Percentiles rank a stretch among this genome's conserved stretches.
Evolutionary conservation across 2,329 filamentous ascomycete species (phyloP).

Genomic region (Colletotrichum liaoningense): DNA sequence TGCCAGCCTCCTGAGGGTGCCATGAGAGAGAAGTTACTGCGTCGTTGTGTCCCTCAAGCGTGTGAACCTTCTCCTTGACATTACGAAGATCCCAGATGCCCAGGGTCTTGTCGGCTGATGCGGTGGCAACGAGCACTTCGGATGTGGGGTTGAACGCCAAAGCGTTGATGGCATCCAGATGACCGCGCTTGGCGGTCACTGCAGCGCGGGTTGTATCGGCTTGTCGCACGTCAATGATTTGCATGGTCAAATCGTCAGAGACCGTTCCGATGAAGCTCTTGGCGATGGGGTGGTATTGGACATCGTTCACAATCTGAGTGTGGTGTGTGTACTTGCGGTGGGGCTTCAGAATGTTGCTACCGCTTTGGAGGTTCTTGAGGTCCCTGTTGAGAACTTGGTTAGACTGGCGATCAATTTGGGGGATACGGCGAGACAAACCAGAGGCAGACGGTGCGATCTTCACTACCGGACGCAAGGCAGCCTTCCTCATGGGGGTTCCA

Average conservation of each 20-base stretch:
- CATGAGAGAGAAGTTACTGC: constrained; percentile 92
- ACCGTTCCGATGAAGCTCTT: constrained; percentile 90
- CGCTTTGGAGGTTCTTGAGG: constrained; percentile 78
- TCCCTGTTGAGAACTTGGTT: constrained; percentile 67
- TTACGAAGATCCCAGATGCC: constrained; percentile 96
- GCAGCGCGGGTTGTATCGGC: constrained; percentile 74
- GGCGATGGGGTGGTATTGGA: constrained; percentile 92
- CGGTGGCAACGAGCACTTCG: constrained; percentile 92
- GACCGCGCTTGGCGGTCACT: constrained; percentile 77
- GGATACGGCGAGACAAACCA: constrained; percentile 69
- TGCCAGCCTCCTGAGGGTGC: constrained; percentile 91
- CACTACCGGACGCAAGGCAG: constrained; percentile 87
- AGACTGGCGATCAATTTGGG: neutral
- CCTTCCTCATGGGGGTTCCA: constrained; percentile 91
- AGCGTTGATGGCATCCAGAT: constrained; percentile 95
- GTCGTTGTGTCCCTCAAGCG: constrained; percentile 87
- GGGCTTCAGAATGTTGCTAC: constrained; percentile 77
- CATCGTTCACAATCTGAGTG: constrained; percentile 92
- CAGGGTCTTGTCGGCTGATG: constrained; percentile 94
- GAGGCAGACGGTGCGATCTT: constrained; percentile 90
- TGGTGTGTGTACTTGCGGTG: constrained; percentile 87
- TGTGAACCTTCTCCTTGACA: constrained; percentile 89
- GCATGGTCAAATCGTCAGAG: constrained; percentile 93
- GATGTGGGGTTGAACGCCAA: constrained; percentile 92
- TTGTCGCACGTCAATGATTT: constrained; percentile 88